Evolutionary conservation across 148 eudicot species (phyloP), one percentile per base, ranked within the genome.

Genomic region (Fagopyrum tataricum): DNA sequence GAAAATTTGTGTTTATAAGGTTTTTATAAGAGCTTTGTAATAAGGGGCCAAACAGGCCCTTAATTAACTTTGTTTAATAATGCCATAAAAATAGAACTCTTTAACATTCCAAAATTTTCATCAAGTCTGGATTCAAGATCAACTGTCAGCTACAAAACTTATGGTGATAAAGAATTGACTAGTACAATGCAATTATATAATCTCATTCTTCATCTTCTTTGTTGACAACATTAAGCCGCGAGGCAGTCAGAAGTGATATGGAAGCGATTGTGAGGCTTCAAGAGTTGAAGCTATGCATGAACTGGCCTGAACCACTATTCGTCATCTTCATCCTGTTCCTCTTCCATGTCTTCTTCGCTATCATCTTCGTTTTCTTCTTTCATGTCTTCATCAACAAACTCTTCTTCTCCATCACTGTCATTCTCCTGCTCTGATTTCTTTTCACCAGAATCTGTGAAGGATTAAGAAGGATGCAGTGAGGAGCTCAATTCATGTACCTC

Each of bases 361-460:
- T 58, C 64, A 2, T 15, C 64, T 58, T 0, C 12, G 3, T 23
- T 6, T 7, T 18, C 64, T 7, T 23, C 31, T 58, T 23, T 20
- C 23, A 4, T 23, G 31, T 70, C 72, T 18, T 70, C 52, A 4
- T 70, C 72, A 42, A 24, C 72, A 5, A 70, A 42, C 1, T 18
- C 72, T 26, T 70, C 72, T 44, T 70, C 52, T 8, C 31, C 72
- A 43, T 43, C 72, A 70, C 39, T 70, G 31, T 44, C 21, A 9
- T 70, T 23, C 8, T 70, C 31, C 49, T 58, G 5, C n/a, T 70
- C 72, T 10, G 48, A 9, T 2, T 70, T 43, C 52, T 70, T 70
- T 24, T 12, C 49, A 8, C 72, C 72, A 12, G 52, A 17, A 17
- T 68, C 71, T 68, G 26, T 44, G 18, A 68, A 44, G 70, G 44